Conservation (phyloP, 2,329 filamentous ascomycete species). For the Mycosphaerelloides madeirae region DNA sequence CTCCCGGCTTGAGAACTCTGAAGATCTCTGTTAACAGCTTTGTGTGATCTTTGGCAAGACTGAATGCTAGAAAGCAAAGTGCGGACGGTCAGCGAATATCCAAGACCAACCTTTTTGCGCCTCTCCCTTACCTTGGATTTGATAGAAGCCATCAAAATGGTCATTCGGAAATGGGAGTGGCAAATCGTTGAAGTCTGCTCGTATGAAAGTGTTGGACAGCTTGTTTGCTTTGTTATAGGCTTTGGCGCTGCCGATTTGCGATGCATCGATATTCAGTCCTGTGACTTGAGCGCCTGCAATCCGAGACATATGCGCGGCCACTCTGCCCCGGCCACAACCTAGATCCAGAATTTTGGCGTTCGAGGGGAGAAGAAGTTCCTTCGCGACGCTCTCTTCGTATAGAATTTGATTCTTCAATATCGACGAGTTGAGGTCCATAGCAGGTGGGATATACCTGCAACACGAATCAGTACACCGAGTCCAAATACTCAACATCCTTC, state of each 20-base stretch:
- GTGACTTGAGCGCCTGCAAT: conserved; percentile 25
- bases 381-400: conserved; percentile 26
- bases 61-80: conserved; percentile 25
- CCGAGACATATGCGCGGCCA: conserved; percentile 27
- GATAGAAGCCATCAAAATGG: conserved; percentile 29
- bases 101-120: no score
- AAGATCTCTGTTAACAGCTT: conserved; percentile 23
- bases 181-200: conserved; percentile 27
- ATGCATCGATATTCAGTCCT: conserved; percentile 28
- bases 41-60: conserved; percentile 24
- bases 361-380: conserved; percentile 23
- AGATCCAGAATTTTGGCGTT: conserved; percentile 27
- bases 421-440: conserved; percentile 19
- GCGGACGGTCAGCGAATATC: no score
- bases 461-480: conserved; percentile 1
- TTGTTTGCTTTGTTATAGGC: conserved; percentile 19
- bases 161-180: conserved; percentile 23
- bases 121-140: conserved; percentile 19
- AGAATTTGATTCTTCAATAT: conserved; percentile 25
- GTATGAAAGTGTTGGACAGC: conserved; percentile 22
- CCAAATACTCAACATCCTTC: no score
- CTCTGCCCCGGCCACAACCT: conserved; percentile 28
- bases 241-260: conserved; percentile 26
- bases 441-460: conserved; percentile 24
- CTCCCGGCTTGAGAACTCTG: conserved; percentile 26